Conservation (phyloP, 192 early-diverging fungal genomes). For the Cetraspora pellucida region DNA sequence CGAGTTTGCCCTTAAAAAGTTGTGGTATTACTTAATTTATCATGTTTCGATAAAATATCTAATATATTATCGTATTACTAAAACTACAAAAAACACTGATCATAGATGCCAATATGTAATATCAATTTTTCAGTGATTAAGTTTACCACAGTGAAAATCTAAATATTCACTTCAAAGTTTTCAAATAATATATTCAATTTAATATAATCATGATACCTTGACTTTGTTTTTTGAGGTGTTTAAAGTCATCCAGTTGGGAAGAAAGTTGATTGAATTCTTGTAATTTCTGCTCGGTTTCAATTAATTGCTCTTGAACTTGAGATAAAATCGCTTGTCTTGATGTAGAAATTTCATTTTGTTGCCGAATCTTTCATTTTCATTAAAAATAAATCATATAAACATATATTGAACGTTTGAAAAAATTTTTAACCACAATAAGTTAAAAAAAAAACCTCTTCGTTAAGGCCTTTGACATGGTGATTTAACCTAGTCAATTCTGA, state of each 20-base stretch:
- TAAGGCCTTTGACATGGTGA: not conserved
- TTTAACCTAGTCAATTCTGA: not conserved
- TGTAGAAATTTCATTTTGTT: slow-evolving; percentile 1
- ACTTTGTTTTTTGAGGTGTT: not conserved
- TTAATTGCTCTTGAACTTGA: slow-evolving; percentile 4
- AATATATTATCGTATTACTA: too few species aligned
- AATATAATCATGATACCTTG: not conserved
- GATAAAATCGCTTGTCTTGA: slow-evolving; percentile 1
- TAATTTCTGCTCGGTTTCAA: slow-evolving; percentile 4
- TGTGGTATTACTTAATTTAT: too few species aligned
- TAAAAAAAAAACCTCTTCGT: slow-evolving; percentile 11
- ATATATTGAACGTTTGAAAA: not conserved
- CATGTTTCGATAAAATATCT: too few species aligned
- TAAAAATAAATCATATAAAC: not conserved
- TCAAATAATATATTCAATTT: not conserved
- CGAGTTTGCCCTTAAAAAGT: too few species aligned
- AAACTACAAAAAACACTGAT: too few species aligned
- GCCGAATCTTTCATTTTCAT: not conserved
- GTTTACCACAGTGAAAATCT: too few species aligned
- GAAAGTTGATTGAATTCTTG: not conserved
- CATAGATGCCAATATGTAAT: too few species aligned
- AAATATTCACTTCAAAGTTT: too few species aligned
- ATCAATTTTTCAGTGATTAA: too few species aligned
- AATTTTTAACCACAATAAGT: not conserved
- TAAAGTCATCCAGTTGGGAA: not conserved